A percentile compares a stretch with the other conserved stretches of the same genome.
Evolutionary conservation across 345 rosid species (phyloP).

Genomic region (Gossypium thurberi): DNA sequence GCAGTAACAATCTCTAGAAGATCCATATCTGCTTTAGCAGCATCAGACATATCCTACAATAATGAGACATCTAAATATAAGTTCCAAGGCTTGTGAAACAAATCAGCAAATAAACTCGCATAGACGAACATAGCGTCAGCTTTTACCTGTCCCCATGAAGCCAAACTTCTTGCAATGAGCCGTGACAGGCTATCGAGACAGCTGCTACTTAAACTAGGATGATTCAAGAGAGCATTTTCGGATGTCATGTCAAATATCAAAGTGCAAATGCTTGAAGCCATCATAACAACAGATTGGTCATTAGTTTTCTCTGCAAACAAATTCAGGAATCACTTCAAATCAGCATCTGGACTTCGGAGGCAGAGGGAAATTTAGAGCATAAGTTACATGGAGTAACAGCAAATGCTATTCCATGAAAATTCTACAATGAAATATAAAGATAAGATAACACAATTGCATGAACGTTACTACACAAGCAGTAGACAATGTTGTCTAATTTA

Average conservation of each 20-base stretch:
- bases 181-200: slow-evolving; percentile 33
- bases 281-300: slow-evolving; percentile 47
- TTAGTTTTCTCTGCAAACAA: slow-evolving; percentile 34
- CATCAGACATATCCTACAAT: slow-evolving; percentile 23
- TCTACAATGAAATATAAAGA: not conserved
- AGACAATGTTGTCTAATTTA: not conserved
- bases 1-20: slow-evolving; percentile 60
- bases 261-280: slow-evolving; percentile 79
- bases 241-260: slow-evolving; percentile 63
- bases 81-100: not conserved
- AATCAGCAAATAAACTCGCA: not conserved
- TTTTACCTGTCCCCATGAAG: slow-evolving; percentile 21
- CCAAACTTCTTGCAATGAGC: slow-evolving; percentile 55
- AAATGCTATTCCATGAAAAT: not conserved
- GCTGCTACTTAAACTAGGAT: slow-evolving; percentile 32
- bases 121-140: not conserved
- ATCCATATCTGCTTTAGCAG: slow-evolving; percentile 35
- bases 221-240: slow-evolving; percentile 59
- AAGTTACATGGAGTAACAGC: not conserved
- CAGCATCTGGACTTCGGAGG: not conserved
- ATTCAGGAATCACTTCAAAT: not conserved
- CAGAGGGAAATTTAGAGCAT: not conserved
- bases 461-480: not conserved
- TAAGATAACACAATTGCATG: not conserved
- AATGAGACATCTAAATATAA: not conserved